Evolutionary conservation across 805 yeast genomes (phyloP), one percentile per base, ranked within the genome.

Genomic region (Saccharomycopsis fibuligera): DNA sequence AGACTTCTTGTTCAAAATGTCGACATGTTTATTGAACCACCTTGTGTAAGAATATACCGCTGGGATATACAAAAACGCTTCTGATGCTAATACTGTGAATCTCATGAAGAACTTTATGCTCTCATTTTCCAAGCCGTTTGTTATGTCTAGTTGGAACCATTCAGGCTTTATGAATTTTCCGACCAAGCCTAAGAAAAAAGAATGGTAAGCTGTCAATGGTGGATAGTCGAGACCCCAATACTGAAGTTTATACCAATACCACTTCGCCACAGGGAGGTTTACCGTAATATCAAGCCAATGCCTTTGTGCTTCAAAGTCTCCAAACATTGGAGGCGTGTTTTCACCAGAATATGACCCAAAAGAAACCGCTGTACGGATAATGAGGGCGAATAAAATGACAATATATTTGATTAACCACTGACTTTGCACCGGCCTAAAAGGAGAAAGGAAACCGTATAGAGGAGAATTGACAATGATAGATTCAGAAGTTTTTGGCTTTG

Each of bases 151-250:
- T 2, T 70, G 79, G 64, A 93, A 89, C 98, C 98, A 93, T 0
- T 63, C 55, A 0, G 79, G 70, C 54, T 85, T 75, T 30, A 87
- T 66, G 37, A 78, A 61, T 6, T 21, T 59, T 0, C 97, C 98
- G 16, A 91, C 57, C 45, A 70, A 69, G 0, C 98, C 99, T 41
- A 83, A 62, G 1, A 86, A 30, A 75, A 82, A 87, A 43, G 95
- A 88, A 61, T 93, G 98, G 62, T 76, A 90, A 0, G 98, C 99
- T 0, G 99, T 91, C 54, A 93, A 68, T 5, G 98, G 98, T 0
- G 99, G 99, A 63, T 93, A 93, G 64, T 93, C 99, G 31, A 93
- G 71, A 1, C 98, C 96, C 98, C 99, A 93, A 68, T 91, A 89
- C 56, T 81, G 79, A 40, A 89, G 70, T 61, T 93, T 96, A 63